Base-by-base conservation (phyloP, 2,329 filamentous ascomycete genomes). In the Paracorniculantispora psalliotae region DNA sequence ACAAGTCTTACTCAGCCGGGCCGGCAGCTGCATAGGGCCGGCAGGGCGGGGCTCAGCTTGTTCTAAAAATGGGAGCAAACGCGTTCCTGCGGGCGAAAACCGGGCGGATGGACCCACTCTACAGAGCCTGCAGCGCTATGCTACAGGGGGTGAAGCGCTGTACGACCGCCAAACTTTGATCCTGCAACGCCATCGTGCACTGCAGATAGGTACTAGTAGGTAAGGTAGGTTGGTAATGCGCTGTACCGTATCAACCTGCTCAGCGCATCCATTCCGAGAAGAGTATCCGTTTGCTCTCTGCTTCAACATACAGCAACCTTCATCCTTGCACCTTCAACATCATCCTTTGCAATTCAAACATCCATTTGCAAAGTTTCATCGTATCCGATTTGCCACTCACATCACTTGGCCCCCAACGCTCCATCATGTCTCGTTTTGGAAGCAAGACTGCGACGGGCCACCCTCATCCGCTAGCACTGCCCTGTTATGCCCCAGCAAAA, bases 31-130 rank as follows among this genome's bases (percentile, higher is more conserved):
- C 48, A 8, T 13, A 50, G 13, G 26, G 35, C 46, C 25, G 7
- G 9, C 25, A 23, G 17, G 15, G 55, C 19, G 46, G 46, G 55
- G 35, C 55, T 43, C n/a, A 35, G 46, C 35, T 8, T 35, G 30
- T 15, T 51, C 55, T 57, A 57, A 57, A 35, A 35, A 43, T 51
- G 55, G 55, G 37, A 44, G 55, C 55, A 57, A 57, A 57, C 55
- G 47, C 55, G 37, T 51, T 33, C 25, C 44, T 39, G 23, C 39
- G 39, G 39, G 39, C 39, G n/a, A 19, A 43, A 43, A 43, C 39
- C 39, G 17, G 23, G 23, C 49, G n/a, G 3, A 17, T 41, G 23
- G 21, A 12, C 39, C 49, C 35, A 39, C 33, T 52, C 12, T 3
- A 37, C 15, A 23, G 19, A 26, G 33, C 8, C 49, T 51, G 13